These are phyloP conservation scores for Pelargonium citronellum DNA, from an alignment of 441 rosid genomes.

Conservation along the genomic window DNA sequence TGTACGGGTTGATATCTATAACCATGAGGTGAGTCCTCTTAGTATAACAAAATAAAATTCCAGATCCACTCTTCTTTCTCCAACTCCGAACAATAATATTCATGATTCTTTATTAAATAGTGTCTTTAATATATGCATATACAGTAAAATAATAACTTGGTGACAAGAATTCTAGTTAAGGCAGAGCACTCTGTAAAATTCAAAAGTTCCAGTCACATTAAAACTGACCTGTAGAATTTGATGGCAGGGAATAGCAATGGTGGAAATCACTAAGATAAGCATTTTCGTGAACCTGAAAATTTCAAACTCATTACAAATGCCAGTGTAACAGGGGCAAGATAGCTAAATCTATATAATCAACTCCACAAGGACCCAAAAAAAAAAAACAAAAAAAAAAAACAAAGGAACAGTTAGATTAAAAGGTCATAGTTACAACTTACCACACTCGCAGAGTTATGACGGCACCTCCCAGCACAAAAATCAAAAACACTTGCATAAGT, in stretches of 20 bases:
- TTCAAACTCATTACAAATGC: constrained; percentile 21
- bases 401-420: background rate
- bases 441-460: constrained; percentile 93
- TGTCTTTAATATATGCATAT: background rate
- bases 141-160: background rate
- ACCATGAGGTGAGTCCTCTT: background rate
- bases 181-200: background rate
- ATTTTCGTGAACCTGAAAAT: constrained; percentile 85
- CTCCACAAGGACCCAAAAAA: background rate
- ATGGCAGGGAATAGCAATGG: constrained; percentile 78
- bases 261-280: constrained; percentile 84
- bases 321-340: background rate
- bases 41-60: background rate
- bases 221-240: constrained; percentile 64
- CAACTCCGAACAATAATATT: background rate
- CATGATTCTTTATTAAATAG: background rate
- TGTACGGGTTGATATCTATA: background rate
- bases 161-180: background rate
- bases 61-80: background rate
- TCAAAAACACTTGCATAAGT: constrained; percentile 67
- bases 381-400: too few species aligned
- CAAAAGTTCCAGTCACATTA: background rate
- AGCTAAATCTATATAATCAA: background rate
- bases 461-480: constrained; percentile 92
- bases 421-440: constrained; percentile 34